Conservation (phyloP, 345 rosid species). For the Citrus glauca region DNA sequence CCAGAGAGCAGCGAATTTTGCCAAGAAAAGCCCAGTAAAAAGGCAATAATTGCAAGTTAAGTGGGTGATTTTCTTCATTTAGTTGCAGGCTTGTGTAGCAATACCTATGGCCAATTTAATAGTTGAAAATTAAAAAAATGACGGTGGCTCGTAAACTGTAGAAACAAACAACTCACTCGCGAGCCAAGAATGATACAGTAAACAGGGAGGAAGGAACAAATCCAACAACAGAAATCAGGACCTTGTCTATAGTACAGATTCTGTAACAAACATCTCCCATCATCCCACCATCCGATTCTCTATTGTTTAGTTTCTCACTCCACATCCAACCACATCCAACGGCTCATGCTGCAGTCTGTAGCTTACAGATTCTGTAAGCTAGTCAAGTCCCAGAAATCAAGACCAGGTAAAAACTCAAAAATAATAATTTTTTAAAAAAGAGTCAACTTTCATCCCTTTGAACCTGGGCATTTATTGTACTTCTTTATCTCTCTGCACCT, state of each 20-base stretch:
- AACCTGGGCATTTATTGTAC: neutral
- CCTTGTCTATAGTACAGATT: neutral
- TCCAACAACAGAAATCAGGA: slow-evolving; percentile 2
- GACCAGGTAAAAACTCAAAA: slow-evolving; percentile 8
- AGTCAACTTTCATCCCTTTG: neutral
- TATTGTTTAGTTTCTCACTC: too few relatives aligned
- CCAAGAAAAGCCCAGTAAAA: neutral
- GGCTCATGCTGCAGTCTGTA: too few relatives aligned
- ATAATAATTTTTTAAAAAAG: too few relatives aligned
- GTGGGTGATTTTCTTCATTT: neutral
- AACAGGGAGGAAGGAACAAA: slow-evolving; percentile 11
- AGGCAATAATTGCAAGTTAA: neutral
- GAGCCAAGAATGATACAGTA: neutral
- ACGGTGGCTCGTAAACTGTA: neutral
- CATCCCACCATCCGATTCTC: too few relatives aligned
- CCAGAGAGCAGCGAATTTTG: neutral
- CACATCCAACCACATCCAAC: too few relatives aligned
- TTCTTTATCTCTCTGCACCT: neutral
- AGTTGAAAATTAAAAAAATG: neutral
- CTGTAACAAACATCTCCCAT: too few relatives aligned
- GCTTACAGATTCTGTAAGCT: too few relatives aligned
- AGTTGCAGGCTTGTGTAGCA: neutral
- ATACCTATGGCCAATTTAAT: neutral
- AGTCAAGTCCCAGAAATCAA: neutral
- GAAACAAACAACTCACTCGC: neutral